phyloP scores from a whole-genome alignment of 306 rosid genomes.

The Trifolium dubium region DNA sequence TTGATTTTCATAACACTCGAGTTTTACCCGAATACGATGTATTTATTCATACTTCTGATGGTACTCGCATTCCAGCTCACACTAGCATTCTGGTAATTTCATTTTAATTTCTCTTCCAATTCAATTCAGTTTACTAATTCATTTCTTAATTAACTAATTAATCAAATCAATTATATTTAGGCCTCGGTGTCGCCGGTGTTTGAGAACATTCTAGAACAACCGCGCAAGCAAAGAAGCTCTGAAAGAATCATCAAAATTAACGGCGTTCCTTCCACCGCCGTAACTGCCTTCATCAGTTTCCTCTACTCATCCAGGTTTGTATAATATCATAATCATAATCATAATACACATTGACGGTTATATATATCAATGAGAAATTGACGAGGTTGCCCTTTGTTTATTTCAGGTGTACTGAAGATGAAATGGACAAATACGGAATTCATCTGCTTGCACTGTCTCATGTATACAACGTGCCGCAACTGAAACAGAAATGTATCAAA shows the following conservation, averaged over 20 bases:
- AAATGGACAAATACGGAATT: slow-evolving; percentile 73
- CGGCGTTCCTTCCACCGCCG: slow-evolving; percentile 87
- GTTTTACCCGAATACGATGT: slow-evolving; percentile 75
- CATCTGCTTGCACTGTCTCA: slow-evolving; percentile 85
- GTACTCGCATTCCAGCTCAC: slow-evolving; percentile 78
- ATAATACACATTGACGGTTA: no score
- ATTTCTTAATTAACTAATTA: no score
- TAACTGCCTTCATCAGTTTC: slow-evolving; percentile 65
- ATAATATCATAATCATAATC: no score
- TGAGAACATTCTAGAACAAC: slow-evolving; percentile 70
- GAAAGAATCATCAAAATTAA: slow-evolving; percentile 65
- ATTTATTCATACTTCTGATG: slow-evolving; percentile 67
- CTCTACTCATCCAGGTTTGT: slow-evolving; percentile 73
- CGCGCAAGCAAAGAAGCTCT: slow-evolving; percentile 67
- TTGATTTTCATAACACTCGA: slow-evolving; percentile 13
- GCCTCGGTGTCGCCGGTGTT: slow-evolving; percentile 78
- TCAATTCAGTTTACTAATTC: no score
- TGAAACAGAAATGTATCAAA: slow-evolving; percentile 74
- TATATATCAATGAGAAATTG: slow-evolving; percentile 38
- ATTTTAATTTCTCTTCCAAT: slow-evolving; percentile 11
- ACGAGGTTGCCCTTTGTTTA: slow-evolving; percentile 35
- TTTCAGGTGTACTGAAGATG: slow-evolving; percentile 66
- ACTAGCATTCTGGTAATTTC: slow-evolving; percentile 61
- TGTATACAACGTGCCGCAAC: slow-evolving; percentile 77
- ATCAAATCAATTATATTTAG: slow-evolving; percentile 33